Base-by-base conservation (phyloP, 2,329 filamentous ascomycete genomes). In the Alternaria sp. region DNA sequence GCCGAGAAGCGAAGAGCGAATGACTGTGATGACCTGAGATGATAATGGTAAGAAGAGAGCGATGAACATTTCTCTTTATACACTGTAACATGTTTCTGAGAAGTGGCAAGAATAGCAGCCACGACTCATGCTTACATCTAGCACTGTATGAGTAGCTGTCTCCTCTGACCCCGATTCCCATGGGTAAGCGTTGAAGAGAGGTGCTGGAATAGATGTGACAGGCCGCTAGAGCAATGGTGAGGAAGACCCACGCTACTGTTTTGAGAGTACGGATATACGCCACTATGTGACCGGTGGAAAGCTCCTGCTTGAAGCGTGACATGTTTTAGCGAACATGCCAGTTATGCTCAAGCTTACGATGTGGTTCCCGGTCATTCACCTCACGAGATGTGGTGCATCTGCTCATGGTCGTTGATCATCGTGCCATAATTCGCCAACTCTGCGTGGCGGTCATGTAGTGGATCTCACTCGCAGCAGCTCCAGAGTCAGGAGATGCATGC, bases 11-110 rank as follows among this genome's bases (percentile, higher is more conserved):
- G 23, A 30, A 60, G n/a, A 69, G 58, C 46, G 61, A 72, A 67
- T 54, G 63, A 62, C 54, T 55, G 56, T 58, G 58, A 50, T 46
- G 59, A 60, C 58, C 41, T 63, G 55, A 46, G 18, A 25, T 67
- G 61, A 56, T 64, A 26, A n/a, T 44, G 49, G 28, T 23, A 55
- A 59, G 23, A 51, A 45, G 23, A 51, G 45, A n/a, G 61, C 55
- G 53, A 63, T 47, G 37, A n/a, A 18, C 21, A 15, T 14, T 26
- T 44, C 49, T 60, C 57, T 69, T 74, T 76, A 76, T 74, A 75
- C 58, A 67, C 55, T 25, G 26, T 49, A 43, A 66, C 41, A 33
- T 46, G 43, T 46, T 51, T 61, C 50, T 23, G 51, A 60, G 15
- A 20, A 53, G 25, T 15, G 26, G 51, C 60, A 60, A 64, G 68